These are phyloP conservation scores for Rhynchospora breviuscula DNA, from an alignment of 176 grass and related monocot species.

Conservation along the genomic window DNA sequence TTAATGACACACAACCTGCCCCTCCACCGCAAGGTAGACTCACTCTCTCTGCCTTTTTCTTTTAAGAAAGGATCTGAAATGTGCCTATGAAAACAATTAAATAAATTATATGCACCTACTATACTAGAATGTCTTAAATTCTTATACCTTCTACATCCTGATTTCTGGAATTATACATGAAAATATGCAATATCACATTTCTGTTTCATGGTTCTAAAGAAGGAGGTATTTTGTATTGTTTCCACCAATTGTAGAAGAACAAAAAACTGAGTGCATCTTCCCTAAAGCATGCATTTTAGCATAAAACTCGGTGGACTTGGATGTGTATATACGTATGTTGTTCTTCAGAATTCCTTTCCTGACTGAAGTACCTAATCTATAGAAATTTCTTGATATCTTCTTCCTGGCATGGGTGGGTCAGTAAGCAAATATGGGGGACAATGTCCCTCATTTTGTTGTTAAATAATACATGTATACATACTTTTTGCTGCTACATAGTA, in stretches of 20 bases:
- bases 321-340: not conserved
- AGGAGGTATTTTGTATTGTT: not conserved
- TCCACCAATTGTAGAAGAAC: not conserved
- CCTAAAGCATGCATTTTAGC: not conserved
- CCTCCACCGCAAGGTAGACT: conserved; percentile 15
- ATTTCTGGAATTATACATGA: not conserved
- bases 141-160: not conserved
- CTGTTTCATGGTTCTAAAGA: not conserved
- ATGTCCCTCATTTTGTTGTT: too few relatives aligned
- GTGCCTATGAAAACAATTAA: not conserved
- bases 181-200: not conserved
- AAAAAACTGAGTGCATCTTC: not conserved
- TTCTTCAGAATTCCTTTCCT: not conserved
- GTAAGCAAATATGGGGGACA: too few relatives aligned
- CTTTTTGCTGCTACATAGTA: too few relatives aligned
- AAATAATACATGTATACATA: too few relatives aligned
- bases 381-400: not conserved
- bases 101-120: not conserved
- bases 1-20: conserved; percentile 15
- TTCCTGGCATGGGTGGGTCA: too few relatives aligned
- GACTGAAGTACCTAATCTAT: not conserved
- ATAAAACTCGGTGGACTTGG: not conserved
- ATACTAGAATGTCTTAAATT: not conserved
- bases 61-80: not conserved
- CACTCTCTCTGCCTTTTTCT: not conserved